phyloP scores from a whole-genome alignment of 148 eudicot species.

The Amaranthus palmeri region DNA sequence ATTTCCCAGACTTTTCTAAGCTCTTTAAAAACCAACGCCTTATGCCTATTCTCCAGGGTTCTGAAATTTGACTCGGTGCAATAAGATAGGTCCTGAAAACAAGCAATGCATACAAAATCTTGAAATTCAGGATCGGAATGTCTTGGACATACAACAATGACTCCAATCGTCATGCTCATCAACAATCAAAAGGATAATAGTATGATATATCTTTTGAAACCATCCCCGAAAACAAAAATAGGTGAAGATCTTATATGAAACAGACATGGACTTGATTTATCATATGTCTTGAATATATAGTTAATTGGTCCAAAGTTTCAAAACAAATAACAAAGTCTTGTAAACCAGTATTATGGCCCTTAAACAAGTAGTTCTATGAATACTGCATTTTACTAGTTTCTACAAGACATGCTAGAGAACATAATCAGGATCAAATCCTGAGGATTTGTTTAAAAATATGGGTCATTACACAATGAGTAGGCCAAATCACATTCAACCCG shows the following conservation, averaged over 20 bases:
- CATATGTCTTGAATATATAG: not conserved
- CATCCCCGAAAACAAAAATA: too few species aligned
- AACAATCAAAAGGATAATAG: too few species aligned
- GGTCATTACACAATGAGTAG: too few species aligned
- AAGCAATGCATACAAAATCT: not conserved
- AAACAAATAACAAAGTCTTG: not conserved
- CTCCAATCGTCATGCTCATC: too few species aligned
- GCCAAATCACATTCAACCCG: too few species aligned
- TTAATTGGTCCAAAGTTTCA: not conserved
- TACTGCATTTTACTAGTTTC: not conserved
- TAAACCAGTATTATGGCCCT: not conserved
- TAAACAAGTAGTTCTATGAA: not conserved
- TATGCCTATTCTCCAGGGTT: conserved; percentile 73
- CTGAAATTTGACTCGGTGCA: conserved; percentile 67
- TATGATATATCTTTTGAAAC: too few species aligned
- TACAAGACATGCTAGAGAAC: not conserved
- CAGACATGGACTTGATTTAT: not conserved
- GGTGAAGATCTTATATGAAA: not conserved
- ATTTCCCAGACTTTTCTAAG: conserved; percentile 71
- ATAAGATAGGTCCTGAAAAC: conserved; percentile 67
- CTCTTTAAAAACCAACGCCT: conserved; percentile 80
- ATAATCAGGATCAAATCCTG: not conserved
- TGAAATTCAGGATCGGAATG: not conserved
- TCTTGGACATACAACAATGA: not conserved
- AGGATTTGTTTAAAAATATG: too few species aligned